Base-by-base conservation (phyloP, 2,329 filamentous ascomycete species). In the Bipolaris gigantea region DNA sequence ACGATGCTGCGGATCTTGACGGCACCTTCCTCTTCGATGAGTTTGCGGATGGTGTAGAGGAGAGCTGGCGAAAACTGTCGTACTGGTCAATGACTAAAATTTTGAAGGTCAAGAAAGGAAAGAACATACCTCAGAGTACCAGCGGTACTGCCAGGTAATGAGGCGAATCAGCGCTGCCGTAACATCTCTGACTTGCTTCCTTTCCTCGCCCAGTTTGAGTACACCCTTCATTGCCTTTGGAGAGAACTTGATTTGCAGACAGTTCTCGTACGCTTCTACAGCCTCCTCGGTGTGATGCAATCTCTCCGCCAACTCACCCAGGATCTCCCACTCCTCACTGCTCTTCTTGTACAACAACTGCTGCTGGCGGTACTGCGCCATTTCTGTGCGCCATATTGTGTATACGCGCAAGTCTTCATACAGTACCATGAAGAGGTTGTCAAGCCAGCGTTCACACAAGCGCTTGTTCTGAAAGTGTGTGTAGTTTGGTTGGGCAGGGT, bases 351-450 rank as follows among this genome's bases (percentile, higher is more conserved):
- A 99, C 62, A 95, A 88, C 75, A 96, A 87, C 58, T 93, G 89
- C 74, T 97, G 93, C 49, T 93, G 90, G 19, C 90, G 88, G 72
- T 92, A 97, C 73, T 97, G 93, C 0, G 92, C 90, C 85, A 97
- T 94, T 74, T 99, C 94, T 0, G 94, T 97, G 52, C 94, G 88
- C 94, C 94, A 99, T 74, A 99, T 99, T 11, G 94, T 99, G 80
- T 99, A 99, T 41, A 99, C 93, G 45, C 94, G 90, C 16, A 99
- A 83, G 70, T 99, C 94, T 75, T 99, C 94, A 73, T 99, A 99
- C 2, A 99, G 83, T 0, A 97, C 94, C 94, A 99, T 99, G 79
- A 99, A 99, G 19, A 99, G 83, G 67, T 96, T 97, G 76, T 99
- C 94, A 2, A 99, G 83, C 94, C 94, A 99, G 64, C 94, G 87